phyloP scores from a whole-genome alignment of 148 eudicot species.

The Amaranthus cruentus region DNA sequence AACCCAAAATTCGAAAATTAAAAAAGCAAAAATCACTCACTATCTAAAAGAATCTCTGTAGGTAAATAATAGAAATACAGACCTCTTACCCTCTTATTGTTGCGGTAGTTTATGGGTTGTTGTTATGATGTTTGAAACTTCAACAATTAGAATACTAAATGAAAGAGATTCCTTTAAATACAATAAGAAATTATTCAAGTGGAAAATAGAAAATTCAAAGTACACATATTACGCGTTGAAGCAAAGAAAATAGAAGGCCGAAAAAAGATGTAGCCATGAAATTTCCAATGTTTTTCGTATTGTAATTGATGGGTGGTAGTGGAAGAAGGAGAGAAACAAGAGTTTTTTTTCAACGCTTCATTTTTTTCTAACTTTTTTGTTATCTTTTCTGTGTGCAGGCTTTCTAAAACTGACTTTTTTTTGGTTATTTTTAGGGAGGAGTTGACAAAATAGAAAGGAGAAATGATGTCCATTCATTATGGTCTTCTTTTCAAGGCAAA shows the following conservation, averaged over 20 bases:
- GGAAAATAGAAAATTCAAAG: not conserved
- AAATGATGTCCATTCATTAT: conserved; percentile 11
- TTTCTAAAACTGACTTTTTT: conserved; percentile 7
- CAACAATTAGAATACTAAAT: conserved; percentile 7
- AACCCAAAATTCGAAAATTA: not conserved
- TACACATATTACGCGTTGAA: conserved; percentile 19
- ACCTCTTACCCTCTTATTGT: conserved; percentile 1
- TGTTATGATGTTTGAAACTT: conserved; percentile 20
- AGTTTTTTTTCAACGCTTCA: conserved; percentile 34
- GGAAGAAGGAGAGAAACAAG: not conserved
- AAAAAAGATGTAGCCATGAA: not conserved
- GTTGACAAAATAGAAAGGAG: not conserved
- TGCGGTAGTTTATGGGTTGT: conserved; percentile 5
- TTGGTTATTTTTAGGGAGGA: not conserved
- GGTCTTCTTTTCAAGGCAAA: conserved; percentile 9
- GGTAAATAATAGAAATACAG: not conserved
- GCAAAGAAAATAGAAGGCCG: conserved; percentile 1
- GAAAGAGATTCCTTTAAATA: conserved; percentile 15
- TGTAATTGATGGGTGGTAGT: not conserved
- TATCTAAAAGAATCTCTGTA: not conserved
- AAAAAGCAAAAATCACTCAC: not conserved
- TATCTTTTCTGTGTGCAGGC: not conserved
- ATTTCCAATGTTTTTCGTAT: not conserved
- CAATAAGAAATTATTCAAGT: conserved; percentile 4
- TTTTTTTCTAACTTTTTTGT: not conserved